Evolutionary conservation across 192 early-diverging fungal species (phyloP), one percentile per base, ranked within the genome.

Genomic region (Dissophora ornata): DNA sequence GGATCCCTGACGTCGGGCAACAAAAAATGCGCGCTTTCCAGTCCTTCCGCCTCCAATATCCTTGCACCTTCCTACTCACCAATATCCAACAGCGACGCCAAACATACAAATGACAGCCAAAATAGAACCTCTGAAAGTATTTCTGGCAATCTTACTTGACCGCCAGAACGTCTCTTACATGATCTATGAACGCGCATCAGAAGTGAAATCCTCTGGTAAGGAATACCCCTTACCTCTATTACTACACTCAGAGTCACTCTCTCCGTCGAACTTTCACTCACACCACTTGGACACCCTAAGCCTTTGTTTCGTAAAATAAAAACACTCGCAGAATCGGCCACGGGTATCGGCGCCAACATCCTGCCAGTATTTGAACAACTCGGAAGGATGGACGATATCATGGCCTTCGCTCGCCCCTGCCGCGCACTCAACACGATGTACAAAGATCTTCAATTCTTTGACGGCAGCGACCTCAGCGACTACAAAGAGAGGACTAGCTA

Each of bases 281-380:
- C n/a, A n/a, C n/a, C n/a, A n/a, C n/a, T n/a, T n/a, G n/a, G n/a
- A n/a, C n/a, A n/a, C n/a, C n/a, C n/a, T n/a, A n/a, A n/a, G n/a
- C n/a, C n/a, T n/a, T n/a, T n/a, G n/a, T n/a, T n/a, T n/a, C n/a
- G n/a, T n/a, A n/a, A n/a, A n/a, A n/a, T n/a, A n/a, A n/a, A n/a
- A n/a, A n/a, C n/a, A n/a, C 13, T 38, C 6, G 24, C 22, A 45
- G 61, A n/a, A n/a, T 62, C 61, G 8, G 36, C 48, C 33, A 62
- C 52, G 61, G 48, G 29, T 11, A 38, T 62, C 15, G 48, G 48
- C 18, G 47, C 61, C 19, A 62, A 62, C 49, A 62, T 62, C 48
- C 33, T 62, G 5, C 47, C 61, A 4, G 47, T 33, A 2, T 41
- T 62, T 6, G 61, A 62, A 36, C 61, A 62, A 16, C 21, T 51